A percentile compares a stretch with the other conserved stretches of the same genome.
Conservation (phyloP, 1,284 basidiomycete species). For the Ceratobasidium sp. region DNA sequence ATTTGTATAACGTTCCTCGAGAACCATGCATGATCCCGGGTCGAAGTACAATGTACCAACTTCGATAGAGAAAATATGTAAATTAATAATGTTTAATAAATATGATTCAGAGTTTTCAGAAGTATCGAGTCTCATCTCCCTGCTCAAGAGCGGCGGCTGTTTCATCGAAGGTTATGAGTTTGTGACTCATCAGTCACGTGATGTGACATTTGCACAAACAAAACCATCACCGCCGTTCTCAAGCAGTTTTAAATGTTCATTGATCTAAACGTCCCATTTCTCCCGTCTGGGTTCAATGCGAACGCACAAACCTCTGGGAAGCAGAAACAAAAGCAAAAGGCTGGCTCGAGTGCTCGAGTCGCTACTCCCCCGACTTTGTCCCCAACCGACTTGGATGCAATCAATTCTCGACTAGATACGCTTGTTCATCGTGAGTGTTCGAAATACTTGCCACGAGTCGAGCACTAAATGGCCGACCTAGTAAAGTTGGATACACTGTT, state of each 20-base stretch:
- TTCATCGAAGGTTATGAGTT: no score
- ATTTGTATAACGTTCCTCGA: no score
- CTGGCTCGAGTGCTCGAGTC: constrained; percentile 2
- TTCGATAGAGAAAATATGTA: no score
- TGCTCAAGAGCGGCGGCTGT: no score
- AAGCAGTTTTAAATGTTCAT: constrained; percentile 70
- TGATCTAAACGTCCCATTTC: constrained; percentile 67
- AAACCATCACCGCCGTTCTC: not conserved
- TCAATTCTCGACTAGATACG: constrained; percentile 65
- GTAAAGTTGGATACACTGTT: constrained; percentile 80
- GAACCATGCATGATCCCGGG: no score
- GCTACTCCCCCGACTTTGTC: constrained; percentile 53
- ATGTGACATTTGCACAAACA: not conserved
- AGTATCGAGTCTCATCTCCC: no score
- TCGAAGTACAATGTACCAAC: no score
- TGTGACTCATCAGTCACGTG: constrained; percentile 1
- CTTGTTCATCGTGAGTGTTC: constrained; percentile 63
- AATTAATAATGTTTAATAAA: no score
- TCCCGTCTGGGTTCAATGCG: constrained; percentile 51
- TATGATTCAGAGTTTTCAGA: no score
- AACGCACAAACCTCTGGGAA: constrained; percentile 57
- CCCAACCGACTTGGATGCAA: constrained; percentile 57
- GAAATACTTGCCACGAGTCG: not conserved
- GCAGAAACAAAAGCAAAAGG: constrained; percentile 55
- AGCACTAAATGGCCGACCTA: constrained; percentile 47